Percentiles rank a stretch among this genome's conserved stretches.
These are phyloP conservation scores for Barnettozyma pratensis DNA, from an alignment of 805 yeast genomes.

Conservation along the genomic window DNA sequence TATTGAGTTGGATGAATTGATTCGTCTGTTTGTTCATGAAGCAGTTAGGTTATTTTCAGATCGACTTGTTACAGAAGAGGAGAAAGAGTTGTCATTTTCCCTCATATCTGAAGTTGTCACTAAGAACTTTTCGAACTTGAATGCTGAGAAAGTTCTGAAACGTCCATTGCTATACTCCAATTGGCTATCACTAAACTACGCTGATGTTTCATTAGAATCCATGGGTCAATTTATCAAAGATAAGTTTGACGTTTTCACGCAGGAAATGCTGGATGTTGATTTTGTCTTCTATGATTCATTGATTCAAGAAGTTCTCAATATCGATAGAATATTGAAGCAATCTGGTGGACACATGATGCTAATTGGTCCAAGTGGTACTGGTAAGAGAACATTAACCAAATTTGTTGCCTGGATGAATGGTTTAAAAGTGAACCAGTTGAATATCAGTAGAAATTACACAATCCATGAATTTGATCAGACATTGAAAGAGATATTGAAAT, in stretches of 20 bases:
- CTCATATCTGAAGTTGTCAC: slow-evolving; percentile 31
- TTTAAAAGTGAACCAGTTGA: slow-evolving; percentile 50
- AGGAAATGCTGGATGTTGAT: slow-evolving; percentile 63
- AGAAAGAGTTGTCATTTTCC: slow-evolving; percentile 44
- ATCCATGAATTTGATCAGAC: slow-evolving; percentile 63
- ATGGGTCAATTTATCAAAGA: slow-evolving; percentile 54
- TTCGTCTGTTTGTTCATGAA: slow-evolving; percentile 77
- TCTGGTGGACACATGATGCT: slow-evolving; percentile 88
- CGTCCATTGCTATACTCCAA: slow-evolving; percentile 63
- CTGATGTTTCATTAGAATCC: slow-evolving; percentile 44
- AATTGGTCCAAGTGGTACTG: slow-evolving; percentile 79
- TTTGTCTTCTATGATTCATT: slow-evolving; percentile 64
- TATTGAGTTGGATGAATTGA: slow-evolving; percentile 37
- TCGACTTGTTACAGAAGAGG: slow-evolving; percentile 46
- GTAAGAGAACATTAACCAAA: slow-evolving; percentile 67
- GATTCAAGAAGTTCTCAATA: slow-evolving; percentile 67
- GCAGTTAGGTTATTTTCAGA: slow-evolving; percentile 75
- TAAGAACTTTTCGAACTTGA: slow-evolving; percentile 42
- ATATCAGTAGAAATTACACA: slow-evolving; percentile 48
- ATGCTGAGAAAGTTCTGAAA: slow-evolving; percentile 29
- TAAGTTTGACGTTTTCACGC: slow-evolving; percentile 65
- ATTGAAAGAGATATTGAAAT: slow-evolving; percentile 47
- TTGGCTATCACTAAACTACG: slow-evolving; percentile 67
- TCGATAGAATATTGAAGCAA: slow-evolving; percentile 78
- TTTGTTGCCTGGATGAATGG: slow-evolving; percentile 95